Evolutionary conservation across 257 asterid species (phyloP), one percentile per base, ranked within the genome.

Genomic region (Cinchona pubescens): DNA sequence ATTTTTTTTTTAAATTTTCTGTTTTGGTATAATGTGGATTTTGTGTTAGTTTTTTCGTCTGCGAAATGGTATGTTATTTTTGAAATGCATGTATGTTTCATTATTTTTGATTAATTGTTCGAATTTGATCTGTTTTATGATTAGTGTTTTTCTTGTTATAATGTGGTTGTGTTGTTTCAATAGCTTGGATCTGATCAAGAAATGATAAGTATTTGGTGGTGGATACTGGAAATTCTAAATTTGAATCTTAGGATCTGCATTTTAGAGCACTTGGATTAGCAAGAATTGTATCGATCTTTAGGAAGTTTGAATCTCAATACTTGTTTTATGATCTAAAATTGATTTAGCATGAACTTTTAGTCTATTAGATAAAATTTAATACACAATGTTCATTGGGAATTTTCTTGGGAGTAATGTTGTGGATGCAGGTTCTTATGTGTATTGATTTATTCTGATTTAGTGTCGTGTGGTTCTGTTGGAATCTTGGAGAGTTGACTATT

Each of bases 91-190:
- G 35, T 18, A 18, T 61, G n/a, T n/a, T 13, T 58, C 42, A 15
- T 0, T 19, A 5, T 6, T 53, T 5, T 2, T 23, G 43, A 30
- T 32, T 2, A 2, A 14, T 30, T 23, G 62, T 23, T 71, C 11
- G 73, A n/a, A 29, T 73, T 42, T 40, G 64, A 74, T 74, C 72
- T 49, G 64, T 21, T 32, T 45, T 48, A n/a, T 64, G 30, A 29
- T 48, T 19, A 38, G 30, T 10, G 51, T 13, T 37, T 64, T 5
- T 59, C 11, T 70, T 23, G 19, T 30, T 19, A 53, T 13, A 34
- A 38, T 66, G 71, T 4, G 71, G 35, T 67, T 15, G 30, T 32
- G 37, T 13, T 46, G 64, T 73, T 37, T 37, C 37, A 2, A 25
- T 35, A 1, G 12, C n/a, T n/a, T 38, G 64, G 38, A 55, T 23